A percentile compares a stretch with the other conserved stretches of the same genome.
These are phyloP conservation scores for Cyphellophora europaea DNA, from an alignment of 2,329 filamentous ascomycete species.

Conservation along the genomic window DNA sequence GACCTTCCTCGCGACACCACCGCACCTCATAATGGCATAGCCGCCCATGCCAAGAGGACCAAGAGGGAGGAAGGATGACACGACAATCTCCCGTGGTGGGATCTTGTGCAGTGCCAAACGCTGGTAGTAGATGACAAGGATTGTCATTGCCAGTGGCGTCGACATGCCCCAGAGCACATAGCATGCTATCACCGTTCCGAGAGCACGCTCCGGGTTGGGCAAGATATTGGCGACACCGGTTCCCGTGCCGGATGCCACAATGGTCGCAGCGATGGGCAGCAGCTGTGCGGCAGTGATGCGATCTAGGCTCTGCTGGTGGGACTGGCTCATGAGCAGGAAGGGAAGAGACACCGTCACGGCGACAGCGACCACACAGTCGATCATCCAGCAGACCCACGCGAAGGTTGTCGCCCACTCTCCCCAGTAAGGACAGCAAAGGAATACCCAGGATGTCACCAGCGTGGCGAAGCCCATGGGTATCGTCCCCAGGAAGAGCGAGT, in stretches of 20 bases:
- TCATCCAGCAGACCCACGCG: constrained; percentile 51
- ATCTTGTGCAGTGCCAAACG: constrained; percentile 58
- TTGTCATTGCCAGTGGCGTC: constrained; percentile 48
- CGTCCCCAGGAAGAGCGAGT: constrained; percentile 60
- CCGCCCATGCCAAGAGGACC: constrained; percentile 59
- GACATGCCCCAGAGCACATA: constrained; percentile 63
- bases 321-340: constrained; percentile 30
- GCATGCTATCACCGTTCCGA: constrained; percentile 54
- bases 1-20: constrained; percentile 33
- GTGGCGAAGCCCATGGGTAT: constrained; percentile 62
- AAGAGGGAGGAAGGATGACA: constrained; percentile 58
- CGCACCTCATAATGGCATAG: constrained; percentile 45
- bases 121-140: constrained; percentile 61
- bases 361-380: constrained; percentile 45
- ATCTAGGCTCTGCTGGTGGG: constrained; percentile 37
- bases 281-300: constrained; percentile 59
- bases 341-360: constrained; percentile 46
- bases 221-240: constrained; percentile 43
- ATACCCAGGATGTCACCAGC: constrained; percentile 56
- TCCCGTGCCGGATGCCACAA: constrained; percentile 58
- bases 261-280: constrained; percentile 57
- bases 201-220: constrained; percentile 45
- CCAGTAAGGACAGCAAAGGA: constrained; percentile 53
- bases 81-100: constrained; percentile 57
- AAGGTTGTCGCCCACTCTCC: constrained; percentile 46